These are phyloP conservation scores for Cladosporium sp. DNA, from an alignment of 2,329 filamentous ascomycete genomes.

Conservation along the genomic window DNA sequence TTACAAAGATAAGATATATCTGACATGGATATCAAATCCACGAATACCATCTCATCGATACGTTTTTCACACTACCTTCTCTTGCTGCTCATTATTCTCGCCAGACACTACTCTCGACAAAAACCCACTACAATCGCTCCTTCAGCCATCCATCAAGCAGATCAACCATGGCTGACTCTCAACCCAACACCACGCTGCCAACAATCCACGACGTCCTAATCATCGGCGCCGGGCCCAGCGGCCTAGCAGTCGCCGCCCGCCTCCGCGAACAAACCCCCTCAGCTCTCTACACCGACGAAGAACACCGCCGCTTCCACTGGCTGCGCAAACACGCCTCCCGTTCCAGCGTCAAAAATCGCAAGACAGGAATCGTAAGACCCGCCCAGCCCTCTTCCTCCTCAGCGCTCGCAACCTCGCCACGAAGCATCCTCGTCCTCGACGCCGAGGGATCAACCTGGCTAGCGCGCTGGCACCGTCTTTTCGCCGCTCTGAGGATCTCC, in stretches of 20 bases:
- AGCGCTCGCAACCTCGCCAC: background rate
- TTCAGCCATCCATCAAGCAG: background rate
- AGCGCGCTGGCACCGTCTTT: conserved; percentile 65
- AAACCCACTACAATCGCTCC: too few species aligned
- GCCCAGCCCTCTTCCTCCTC: conserved; percentile 22
- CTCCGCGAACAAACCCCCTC: conserved; percentile 69
- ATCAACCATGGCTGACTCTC: background rate
- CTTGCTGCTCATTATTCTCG: too few species aligned
- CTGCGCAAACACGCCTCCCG: conserved; percentile 61
- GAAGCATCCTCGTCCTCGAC: conserved; percentile 61
- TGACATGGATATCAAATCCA: too few species aligned
- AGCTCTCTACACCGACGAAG: conserved; percentile 77
- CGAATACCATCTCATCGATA: background rate
- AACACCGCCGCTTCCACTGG: conserved; percentile 78
- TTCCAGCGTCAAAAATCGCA: conserved; percentile 54
- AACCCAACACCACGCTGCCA: background rate
- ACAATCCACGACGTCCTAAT: conserved; percentile 63
- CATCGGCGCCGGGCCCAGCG: conserved; percentile 70
- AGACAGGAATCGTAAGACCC: conserved; percentile 39
- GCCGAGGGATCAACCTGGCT: conserved; percentile 63
- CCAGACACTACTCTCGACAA: too few species aligned
- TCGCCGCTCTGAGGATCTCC: conserved; percentile 64
- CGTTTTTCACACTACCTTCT: background rate
- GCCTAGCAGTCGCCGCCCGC: conserved; percentile 68
- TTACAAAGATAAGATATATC: background rate